These are phyloP conservation scores for Trapa incisa DNA, from an alignment of 345 rosid genomes.

Conservation along the genomic window DNA sequence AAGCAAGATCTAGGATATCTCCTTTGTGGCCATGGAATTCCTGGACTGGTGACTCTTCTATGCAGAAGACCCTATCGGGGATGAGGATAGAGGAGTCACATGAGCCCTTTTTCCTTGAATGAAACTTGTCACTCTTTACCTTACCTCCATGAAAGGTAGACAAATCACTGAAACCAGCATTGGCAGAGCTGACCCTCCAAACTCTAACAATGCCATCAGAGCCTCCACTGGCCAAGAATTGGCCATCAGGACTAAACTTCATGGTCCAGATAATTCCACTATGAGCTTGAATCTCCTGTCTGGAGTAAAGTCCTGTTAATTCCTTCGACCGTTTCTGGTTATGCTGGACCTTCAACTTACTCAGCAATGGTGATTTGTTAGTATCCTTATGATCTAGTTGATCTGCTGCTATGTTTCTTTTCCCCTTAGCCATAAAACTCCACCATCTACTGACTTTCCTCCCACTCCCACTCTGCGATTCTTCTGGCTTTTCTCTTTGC, in stretches of 20 bases:
- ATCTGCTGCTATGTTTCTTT: slow-evolving; percentile 7
- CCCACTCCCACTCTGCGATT: slow-evolving; percentile 10
- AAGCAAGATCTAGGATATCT: slow-evolving; percentile 65
- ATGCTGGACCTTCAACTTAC: slow-evolving; percentile 44
- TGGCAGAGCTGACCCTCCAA: slow-evolving; percentile 43
- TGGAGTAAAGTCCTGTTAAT: slow-evolving; percentile 42
- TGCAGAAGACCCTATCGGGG: slow-evolving; percentile 52
- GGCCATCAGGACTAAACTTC: slow-evolving; percentile 87
- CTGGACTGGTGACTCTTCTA: slow-evolving; percentile 55
- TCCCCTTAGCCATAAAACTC: slow-evolving; percentile 22
- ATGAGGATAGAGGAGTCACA: slow-evolving; percentile 27
- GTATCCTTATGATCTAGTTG: slow-evolving; percentile 4
- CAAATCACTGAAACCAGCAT: slow-evolving; percentile 24
- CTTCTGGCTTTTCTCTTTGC: background rate
- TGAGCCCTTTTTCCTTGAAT: slow-evolving; percentile 18
- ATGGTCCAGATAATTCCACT: slow-evolving; percentile 53
- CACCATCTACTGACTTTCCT: slow-evolving; percentile 40
- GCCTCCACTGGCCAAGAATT: slow-evolving; percentile 70
- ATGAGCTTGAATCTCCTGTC: slow-evolving; percentile 69
- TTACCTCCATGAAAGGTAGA: slow-evolving; percentile 8
- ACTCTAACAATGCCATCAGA: slow-evolving; percentile 66
- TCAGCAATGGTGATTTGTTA: slow-evolving; percentile 12
- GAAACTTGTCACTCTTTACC: slow-evolving; percentile 9
- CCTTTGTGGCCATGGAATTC: slow-evolving; percentile 59
- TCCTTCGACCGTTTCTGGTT: slow-evolving; percentile 58